Base-by-base conservation (phyloP, 345 rosid genomes). In the Populus davidiana region DNA sequence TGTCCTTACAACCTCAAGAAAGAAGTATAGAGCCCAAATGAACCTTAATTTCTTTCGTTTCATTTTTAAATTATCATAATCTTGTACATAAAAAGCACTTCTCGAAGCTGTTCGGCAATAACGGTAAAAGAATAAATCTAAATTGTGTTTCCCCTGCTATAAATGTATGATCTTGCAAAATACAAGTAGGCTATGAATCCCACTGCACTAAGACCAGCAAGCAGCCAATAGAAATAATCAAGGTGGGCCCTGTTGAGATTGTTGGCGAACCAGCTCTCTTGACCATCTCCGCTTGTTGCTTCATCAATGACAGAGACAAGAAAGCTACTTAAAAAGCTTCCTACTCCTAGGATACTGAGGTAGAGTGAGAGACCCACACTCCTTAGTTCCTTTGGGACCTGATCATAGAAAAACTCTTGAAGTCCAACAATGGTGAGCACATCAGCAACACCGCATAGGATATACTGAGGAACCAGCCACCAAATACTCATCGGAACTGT, bases 171-270 rank as follows among this genome's bases (percentile, higher is more conserved):
- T 29, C 38, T 72, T 0, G 67, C 23, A 14, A 72, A 72, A 38
- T 17, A 71, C 43, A 50, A 33, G 62, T 25, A 52, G 25, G 39
- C n/a, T 29, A 18, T 8, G 35, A 71, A 71, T 29, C 23, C 41
- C 0, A 38, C 1, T 0, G 49, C 65, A 72, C 49, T 56, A 17
- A 72, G 35, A 5, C 75, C 75, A 5, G 50, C 75, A 33, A 72
- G 67, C 6, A 72, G 33, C 75, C 65, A 56, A n/a, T 72, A 72
- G 9, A 72, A 72, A 13, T 56, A 72, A 72, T 72, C 75, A 56
- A 72, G 17, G 59, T 72, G 75, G 1, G 66, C 75, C 49, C 11
- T 16, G 7, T 72, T 72, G 14, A 72, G 75, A 31, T 72, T 36
- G 8, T 72, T 17, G 23, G 75, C 47, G 56, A 72, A 72, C 75